Evolutionary conservation across 1,139 yeast species (phyloP), one percentile per base, ranked within the genome.

Genomic region (Blastobotrys niveus): DNA sequence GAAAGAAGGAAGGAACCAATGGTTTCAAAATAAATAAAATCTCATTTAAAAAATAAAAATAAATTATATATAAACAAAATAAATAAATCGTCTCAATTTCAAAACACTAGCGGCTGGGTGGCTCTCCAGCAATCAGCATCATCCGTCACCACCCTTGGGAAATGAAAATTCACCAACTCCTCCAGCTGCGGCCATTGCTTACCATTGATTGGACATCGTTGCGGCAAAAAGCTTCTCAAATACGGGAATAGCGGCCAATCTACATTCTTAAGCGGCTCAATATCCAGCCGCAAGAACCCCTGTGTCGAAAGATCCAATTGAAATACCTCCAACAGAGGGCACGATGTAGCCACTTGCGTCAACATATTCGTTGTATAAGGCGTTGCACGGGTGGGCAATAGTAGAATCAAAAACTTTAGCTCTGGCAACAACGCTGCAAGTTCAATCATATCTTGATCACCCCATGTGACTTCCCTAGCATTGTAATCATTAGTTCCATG

Each of bases 401-500:
- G 12, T 18, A 34, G 22, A 3, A 21, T 3, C 19, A 34, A 34
- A 3, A 4, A 18, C 7, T 24, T 34, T 15, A 34, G 27, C 25
- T n/a, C 18, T 19, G 38, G 38, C 6, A 21, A n/a, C 19, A 22
- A 14, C 19, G 5, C 3, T 3, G 38, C 27, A 7, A 34, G 8
- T 29, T 34, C 38, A 8, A 14, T 14, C 38, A 34, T 34, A 18
- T 34, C 38, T 14, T n/a, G 10, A 21, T 34, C 38, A 34, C 17
- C 29, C 38, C 38, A 34, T 3, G 20, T 19, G n/a, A n/a, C n/a
- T n/a, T 33, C 36, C 5, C 22, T 14, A 10, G 3, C 7, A 2
- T 20, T 20, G 20, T 20, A 10, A 19, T 33, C 36, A 19, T 33
- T 33, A 19, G 19, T 33, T 12, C 36, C 36, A 19, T 33, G 36